Base-by-base conservation (phyloP, 495 filamentous ascomycete species). In the Penicillium goetzii region DNA sequence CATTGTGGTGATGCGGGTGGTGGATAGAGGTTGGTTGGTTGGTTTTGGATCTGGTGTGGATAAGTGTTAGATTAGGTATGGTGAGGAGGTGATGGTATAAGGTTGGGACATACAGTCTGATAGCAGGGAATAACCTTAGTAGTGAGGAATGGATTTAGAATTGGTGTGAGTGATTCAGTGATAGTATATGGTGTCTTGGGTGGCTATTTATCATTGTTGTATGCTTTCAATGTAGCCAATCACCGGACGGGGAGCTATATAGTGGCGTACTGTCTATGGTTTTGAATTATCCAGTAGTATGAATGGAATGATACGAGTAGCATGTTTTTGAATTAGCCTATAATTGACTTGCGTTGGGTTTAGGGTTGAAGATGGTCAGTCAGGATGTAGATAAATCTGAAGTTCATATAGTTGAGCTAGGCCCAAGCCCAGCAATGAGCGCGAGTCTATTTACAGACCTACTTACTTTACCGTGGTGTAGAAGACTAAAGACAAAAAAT, bases 151-250 rank as follows among this genome's bases (percentile, higher is more conserved):
- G 41, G 9, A 14, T 12, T 4, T 0, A 0, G 19, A 10, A 10
- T 19, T 43, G 7, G n/a, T 19, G 15, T 43, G n/a, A n/a, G 9
- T 23, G 43, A 14, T 25, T 55, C 9, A 36, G 17, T 12, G 32
- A n/a, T 23, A 9, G 33, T 21, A 55, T 15, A 1, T 2, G 9
- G 3, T 23, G 26, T 15, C 51, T 34, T n/a, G 8, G 26, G 4
- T 36, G 30, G 28, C 52, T 34, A 55, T 55, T 55, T 55, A 55
- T 55, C 1, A 14, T 3, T 11, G 17, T 36, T 33, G 28, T 55
- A 55, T 55, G 52, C 52, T 55, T 21, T 55, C n/a, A 23, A 55
- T 55, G 10, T 55, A 9, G 33, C 52, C 52, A 55, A 55, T 55
- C 52, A 55, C n/a, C 3, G 17, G 8, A 1, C 9, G 8, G 4